These are phyloP conservation scores for Lentinula boryana DNA, from an alignment of 768 basidiomycete species.

Conservation along the genomic window DNA sequence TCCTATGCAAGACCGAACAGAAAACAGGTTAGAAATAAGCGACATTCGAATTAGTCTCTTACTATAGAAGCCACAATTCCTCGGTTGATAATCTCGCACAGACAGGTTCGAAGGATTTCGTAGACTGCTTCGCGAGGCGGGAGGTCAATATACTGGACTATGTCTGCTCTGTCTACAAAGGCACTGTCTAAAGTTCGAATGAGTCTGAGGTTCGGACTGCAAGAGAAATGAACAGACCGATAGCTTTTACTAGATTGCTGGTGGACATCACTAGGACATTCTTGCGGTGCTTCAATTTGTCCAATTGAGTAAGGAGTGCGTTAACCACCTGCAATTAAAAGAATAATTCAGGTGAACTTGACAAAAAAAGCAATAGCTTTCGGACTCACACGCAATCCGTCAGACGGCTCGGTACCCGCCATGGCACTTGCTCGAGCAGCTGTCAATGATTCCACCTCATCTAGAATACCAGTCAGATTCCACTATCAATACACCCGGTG, in stretches of 20 bases:
- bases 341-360: not conserved
- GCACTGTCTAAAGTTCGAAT: constrained; percentile 62
- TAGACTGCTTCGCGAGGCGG: constrained; percentile 91
- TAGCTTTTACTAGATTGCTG: constrained; percentile 90
- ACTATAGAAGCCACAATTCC: constrained; percentile 65
- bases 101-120: constrained; percentile 80
- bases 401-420: constrained; percentile 93
- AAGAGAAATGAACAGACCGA: constrained; percentile 47
- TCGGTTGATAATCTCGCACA: constrained; percentile 72
- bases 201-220: not conserved
- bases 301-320: constrained; percentile 92
- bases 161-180: constrained; percentile 95
- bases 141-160: constrained; percentile 89
- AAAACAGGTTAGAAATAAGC: not conserved
- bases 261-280: constrained; percentile 97
- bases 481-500: not conserved
- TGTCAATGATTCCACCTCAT: constrained; percentile 95
- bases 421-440: constrained; percentile 92
- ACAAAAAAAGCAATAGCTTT: not conserved
- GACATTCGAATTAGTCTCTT: constrained; percentile 19
- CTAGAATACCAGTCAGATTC: constrained; percentile 32
- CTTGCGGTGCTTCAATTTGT: constrained; percentile 88
- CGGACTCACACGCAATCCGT: constrained; percentile 73
- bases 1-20: constrained; percentile 29
- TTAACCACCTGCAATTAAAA: constrained; percentile 75